Conservation (phyloP, 257 asterid genomes). For the Nicotiana tabacum region DNA sequence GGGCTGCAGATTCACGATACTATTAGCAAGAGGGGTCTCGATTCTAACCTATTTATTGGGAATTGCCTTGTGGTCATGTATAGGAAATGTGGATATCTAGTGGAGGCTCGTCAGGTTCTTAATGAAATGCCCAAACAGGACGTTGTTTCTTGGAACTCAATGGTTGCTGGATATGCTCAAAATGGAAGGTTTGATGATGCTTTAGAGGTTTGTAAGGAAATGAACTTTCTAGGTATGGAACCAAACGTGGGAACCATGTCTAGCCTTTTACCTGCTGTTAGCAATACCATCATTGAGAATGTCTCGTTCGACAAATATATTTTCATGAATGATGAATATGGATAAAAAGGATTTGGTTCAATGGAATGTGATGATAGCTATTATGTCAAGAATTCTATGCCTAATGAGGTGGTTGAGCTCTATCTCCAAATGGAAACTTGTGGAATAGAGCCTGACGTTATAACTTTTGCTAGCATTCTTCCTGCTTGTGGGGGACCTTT, state of each 20-base stretch:
- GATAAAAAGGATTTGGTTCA: slow-evolving; percentile 45
- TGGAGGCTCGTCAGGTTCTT: no score
- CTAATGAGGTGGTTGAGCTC: slow-evolving; percentile 57
- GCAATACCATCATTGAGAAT: slow-evolving; percentile 55
- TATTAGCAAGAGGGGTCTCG: no score
- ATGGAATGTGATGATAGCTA: slow-evolving; percentile 90
- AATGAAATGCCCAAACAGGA: no score
- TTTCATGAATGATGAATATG: slow-evolving; percentile 77
- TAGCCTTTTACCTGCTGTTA: slow-evolving; percentile 77
- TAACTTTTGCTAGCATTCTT: slow-evolving; percentile 66
- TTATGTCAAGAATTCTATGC: slow-evolving; percentile 63
- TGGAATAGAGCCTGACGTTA: slow-evolving; percentile 45
- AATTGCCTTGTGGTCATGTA: no score
- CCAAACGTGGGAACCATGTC: slow-evolving; percentile 89
- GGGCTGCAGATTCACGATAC: no score
- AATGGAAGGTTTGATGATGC: slow-evolving; percentile 47
- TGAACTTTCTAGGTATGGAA: slow-evolving; percentile 41
- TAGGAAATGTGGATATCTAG: no score
- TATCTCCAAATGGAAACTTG: slow-evolving; percentile 51
- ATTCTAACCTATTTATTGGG: no score
- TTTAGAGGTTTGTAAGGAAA: slow-evolving; percentile 62
- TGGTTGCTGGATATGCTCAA: no score
- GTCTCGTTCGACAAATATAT: slow-evolving; percentile 53
- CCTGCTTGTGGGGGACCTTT: slow-evolving; percentile 82
- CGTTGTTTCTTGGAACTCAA: no score